Conservation (phyloP, 352 stramenopile genomes). For the Plasmopara halstedii region DNA sequence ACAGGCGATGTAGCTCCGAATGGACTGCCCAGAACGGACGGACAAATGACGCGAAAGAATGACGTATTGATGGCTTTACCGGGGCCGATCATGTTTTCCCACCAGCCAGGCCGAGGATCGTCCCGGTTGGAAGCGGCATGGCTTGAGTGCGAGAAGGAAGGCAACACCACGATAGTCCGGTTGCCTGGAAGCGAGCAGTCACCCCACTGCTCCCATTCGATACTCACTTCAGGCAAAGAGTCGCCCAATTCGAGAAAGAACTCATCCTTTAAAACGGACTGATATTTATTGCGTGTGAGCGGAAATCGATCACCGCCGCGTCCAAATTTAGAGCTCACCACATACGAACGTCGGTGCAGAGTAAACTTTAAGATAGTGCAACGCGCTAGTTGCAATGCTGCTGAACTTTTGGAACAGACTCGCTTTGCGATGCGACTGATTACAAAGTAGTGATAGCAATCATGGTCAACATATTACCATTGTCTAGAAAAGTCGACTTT, state of each 20-base stretch:
- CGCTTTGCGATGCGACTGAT: slow-evolving; percentile 5
- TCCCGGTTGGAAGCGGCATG: slow-evolving; percentile 77
- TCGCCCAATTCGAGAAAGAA: slow-evolving; percentile 51
- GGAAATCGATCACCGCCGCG: slow-evolving; percentile 13
- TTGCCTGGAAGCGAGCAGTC: slow-evolving; percentile 59
- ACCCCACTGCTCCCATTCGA: slow-evolving; percentile 81
- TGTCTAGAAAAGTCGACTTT: background rate
- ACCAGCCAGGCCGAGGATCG: slow-evolving; percentile 76
- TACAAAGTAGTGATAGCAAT: background rate
- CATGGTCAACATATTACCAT: background rate
- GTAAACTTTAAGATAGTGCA: slow-evolving; percentile 1
- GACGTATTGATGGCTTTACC: slow-evolving; percentile 85
- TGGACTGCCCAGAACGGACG: slow-evolving; percentile 75
- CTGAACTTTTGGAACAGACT: slow-evolving; percentile 3
- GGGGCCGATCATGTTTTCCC: slow-evolving; percentile 83
- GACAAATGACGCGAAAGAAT: slow-evolving; percentile 83
- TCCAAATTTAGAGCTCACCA: slow-evolving; percentile 19
- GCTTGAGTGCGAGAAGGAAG: slow-evolving; percentile 83
- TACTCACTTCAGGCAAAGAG: slow-evolving; percentile 46
- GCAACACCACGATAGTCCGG: slow-evolving; percentile 74
- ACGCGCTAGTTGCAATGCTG: slow-evolving; percentile 4
- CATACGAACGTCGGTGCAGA: slow-evolving; percentile 30
- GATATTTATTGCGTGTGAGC: slow-evolving; percentile 69
- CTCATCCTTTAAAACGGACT: slow-evolving; percentile 49
- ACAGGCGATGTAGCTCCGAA: slow-evolving; percentile 78